Evolutionary conservation across 257 asterid species (phyloP).

Genomic region (Gentiana macrophylla): DNA sequence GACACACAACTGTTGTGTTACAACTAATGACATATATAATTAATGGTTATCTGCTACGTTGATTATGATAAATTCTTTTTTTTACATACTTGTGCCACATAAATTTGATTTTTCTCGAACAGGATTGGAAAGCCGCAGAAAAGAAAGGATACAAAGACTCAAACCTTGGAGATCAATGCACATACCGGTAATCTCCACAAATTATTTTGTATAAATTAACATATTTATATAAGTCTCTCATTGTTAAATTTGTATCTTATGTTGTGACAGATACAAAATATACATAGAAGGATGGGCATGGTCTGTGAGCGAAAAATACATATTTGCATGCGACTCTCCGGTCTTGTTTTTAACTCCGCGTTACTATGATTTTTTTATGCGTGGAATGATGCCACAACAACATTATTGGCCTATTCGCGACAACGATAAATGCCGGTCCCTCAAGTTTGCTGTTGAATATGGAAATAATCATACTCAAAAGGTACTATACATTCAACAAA

Average conservation of each 20-base stretch:
- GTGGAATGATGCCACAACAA: slow-evolving; percentile 57
- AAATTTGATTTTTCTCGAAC: not conserved
- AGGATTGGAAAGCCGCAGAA: slow-evolving; percentile 22
- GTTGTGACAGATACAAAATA: slow-evolving; percentile 56
- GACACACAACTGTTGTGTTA: too few relatives aligned
- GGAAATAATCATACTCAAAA: slow-evolving; percentile 54
- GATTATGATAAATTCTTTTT: too few relatives aligned
- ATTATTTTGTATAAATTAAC: not conserved
- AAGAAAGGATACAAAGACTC: slow-evolving; percentile 22
- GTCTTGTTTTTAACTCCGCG: slow-evolving; percentile 41
- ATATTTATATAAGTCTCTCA: not conserved
- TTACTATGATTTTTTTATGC: slow-evolving; percentile 64
- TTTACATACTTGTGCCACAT: too few relatives aligned
- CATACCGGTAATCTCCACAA: slow-evolving; percentile 15
- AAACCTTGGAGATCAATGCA: slow-evolving; percentile 26
- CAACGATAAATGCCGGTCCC: slow-evolving; percentile 34
- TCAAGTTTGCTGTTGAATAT: slow-evolving; percentile 77
- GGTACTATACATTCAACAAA: slow-evolving; percentile 20
- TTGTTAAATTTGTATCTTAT: not conserved
- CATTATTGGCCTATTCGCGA: slow-evolving; percentile 73
- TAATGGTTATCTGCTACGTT: too few relatives aligned
- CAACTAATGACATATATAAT: too few relatives aligned
- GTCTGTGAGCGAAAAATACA: slow-evolving; percentile 89
- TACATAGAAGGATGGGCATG: slow-evolving; percentile 86
- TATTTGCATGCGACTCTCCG: slow-evolving; percentile 79